Conservation (phyloP, 257 asterid species). For the Solanum sejunctum region DNA sequence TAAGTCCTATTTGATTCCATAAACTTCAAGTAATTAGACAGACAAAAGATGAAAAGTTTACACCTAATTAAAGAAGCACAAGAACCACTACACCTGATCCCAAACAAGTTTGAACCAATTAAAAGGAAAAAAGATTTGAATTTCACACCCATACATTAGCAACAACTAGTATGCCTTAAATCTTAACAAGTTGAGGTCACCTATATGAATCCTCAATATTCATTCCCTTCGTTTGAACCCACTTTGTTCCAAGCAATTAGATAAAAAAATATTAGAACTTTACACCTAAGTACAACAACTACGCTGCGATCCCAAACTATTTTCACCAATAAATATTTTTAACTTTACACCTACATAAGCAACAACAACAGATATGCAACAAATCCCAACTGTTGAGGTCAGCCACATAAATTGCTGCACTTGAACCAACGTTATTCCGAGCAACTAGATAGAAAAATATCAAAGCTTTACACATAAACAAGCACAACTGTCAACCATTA, state of each 20-base stretch:
- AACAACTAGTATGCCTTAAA: not conserved
- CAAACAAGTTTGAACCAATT: not conserved
- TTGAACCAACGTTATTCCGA: not conserved
- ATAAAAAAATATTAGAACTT: not conserved
- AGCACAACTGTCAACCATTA: not conserved
- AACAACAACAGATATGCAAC: not conserved
- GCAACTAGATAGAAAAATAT: not conserved
- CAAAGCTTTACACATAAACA: not conserved
- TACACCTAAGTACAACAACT: not conserved
- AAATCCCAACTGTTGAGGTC: not conserved
- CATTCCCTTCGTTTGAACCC: not conserved
- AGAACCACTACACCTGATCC: not conserved
- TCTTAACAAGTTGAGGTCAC: not conserved
- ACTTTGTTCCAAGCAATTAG: not conserved
- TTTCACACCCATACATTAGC: not conserved
- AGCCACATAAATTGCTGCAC: not conserved
- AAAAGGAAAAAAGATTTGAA: not conserved
- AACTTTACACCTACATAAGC: not conserved
- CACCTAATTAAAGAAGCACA: not conserved
- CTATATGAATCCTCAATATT: not conserved
- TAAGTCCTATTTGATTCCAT: not conserved
- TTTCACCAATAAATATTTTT: not conserved
- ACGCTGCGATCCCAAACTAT: not conserved
- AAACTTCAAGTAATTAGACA: not conserved
- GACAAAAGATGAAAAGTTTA: not conserved